Evolutionary conservation across 208 protist species (phyloP).

Genomic region (Tritrichomonas musculus): DNA sequence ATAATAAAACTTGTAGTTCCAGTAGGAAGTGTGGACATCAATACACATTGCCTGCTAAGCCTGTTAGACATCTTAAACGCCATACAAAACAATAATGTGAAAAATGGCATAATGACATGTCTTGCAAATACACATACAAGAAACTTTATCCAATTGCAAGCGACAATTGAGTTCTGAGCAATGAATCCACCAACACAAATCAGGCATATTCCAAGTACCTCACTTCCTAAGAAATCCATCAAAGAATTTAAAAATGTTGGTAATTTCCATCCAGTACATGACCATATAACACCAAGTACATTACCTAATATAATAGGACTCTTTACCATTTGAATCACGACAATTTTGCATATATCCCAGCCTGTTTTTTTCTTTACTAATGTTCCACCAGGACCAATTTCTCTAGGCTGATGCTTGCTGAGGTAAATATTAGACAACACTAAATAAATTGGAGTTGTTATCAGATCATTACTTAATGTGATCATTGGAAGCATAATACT

Average conservation of each 20-base stretch:
- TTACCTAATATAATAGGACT: background rate
- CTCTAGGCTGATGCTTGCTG: background rate
- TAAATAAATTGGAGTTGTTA: background rate
- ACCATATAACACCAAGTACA: background rate
- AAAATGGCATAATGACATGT: background rate
- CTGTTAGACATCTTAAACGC: background rate
- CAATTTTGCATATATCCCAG: background rate
- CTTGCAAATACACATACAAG: background rate
- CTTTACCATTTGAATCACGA: background rate
- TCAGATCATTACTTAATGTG: background rate
- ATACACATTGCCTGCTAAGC: background rate
- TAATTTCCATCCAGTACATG: background rate
- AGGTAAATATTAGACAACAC: background rate
- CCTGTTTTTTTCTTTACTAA: background rate
- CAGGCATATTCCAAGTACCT: background rate
- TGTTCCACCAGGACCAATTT: no score
- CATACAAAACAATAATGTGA: background rate
- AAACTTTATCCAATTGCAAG: background rate
- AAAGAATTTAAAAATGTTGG: background rate
- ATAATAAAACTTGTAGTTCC: background rate
- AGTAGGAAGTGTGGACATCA: background rate
- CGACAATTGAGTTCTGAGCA: background rate
- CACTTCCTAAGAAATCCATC: background rate
- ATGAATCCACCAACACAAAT: conserved; percentile 1
- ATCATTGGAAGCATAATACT: background rate